These are phyloP conservation scores for Sutorius eximius DNA, from an alignment of 1,284 basidiomycete species.

Conservation along the genomic window DNA sequence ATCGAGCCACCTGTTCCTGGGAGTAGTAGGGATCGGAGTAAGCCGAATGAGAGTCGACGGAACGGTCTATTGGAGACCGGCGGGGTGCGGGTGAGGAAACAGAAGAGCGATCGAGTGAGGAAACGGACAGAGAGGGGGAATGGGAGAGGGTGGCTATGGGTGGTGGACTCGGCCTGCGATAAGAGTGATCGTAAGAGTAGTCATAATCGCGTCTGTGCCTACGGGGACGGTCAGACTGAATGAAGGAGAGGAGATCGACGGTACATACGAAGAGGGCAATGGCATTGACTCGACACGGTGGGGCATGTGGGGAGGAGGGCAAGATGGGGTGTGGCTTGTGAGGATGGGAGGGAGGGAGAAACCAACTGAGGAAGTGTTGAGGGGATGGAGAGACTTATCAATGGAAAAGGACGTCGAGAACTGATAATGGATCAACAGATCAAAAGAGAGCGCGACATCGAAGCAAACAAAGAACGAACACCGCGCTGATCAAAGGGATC, in stretches of 20 bases:
- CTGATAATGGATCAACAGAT: conserved; percentile 41
- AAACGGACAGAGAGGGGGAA: conserved; percentile 61
- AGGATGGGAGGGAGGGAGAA: conserved; percentile 11
- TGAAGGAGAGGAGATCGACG: conserved; percentile 8
- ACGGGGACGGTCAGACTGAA: conserved; percentile 8
- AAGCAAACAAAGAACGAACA: conserved; percentile 41
- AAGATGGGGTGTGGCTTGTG: conserved; percentile 6
- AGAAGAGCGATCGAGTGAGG: conserved; percentile 57
- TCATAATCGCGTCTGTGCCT: conserved; percentile 45
- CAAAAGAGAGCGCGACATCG: conserved; percentile 36
- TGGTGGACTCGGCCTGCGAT: conserved; percentile 50
- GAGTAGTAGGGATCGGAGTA: conserved; percentile 35
- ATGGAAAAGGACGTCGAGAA: conserved; percentile 34
- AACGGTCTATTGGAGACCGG: conserved; percentile 35
- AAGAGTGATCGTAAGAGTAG: conserved; percentile 39
- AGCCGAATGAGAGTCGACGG: conserved; percentile 27
- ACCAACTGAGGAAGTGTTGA: conserved; percentile 19
- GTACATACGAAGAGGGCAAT: conserved; percentile 33
- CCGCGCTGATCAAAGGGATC: conserved; percentile 39
- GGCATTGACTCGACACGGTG: conserved; percentile 36
- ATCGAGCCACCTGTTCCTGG: conserved; percentile 33
- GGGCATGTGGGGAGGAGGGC: conserved; percentile 24
- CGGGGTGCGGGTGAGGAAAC: conserved; percentile 54
- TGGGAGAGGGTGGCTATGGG: conserved; percentile 57
- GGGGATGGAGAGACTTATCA: conserved; percentile 31